Conservation (phyloP, 108 stramenopile genomes). For the Skeletonema costatum region DNA sequence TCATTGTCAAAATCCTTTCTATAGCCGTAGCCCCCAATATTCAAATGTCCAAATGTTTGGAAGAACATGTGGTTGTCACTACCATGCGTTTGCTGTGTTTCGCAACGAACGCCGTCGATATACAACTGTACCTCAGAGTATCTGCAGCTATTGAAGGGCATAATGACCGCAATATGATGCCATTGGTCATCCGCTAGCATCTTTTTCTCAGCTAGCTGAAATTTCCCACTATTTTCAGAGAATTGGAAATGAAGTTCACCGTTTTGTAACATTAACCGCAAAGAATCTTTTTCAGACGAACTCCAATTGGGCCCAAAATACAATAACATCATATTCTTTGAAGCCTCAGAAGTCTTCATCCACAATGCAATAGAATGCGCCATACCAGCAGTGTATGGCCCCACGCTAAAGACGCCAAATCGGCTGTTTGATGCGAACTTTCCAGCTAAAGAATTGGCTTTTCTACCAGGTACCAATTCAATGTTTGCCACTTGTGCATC, state of each 20-base stretch:
- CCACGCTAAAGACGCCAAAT: neutral
- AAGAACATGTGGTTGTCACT: neutral
- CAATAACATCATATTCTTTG: neutral
- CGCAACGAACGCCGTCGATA: neutral
- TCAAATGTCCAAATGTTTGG: neutral
- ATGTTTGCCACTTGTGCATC: slow-evolving; percentile 5
- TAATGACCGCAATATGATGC: slow-evolving; percentile 2
- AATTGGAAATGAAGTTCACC: neutral
- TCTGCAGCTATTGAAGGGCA: slow-evolving; percentile 3
- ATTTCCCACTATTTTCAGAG: too few species aligned
- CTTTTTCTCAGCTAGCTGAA: neutral
- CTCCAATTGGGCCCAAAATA: neutral
- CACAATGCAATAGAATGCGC: slow-evolving; percentile 2
- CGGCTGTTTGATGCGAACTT: neutral
- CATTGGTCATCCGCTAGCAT: slow-evolving; percentile 5
- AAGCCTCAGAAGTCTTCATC: neutral
- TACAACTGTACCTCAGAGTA: neutral
- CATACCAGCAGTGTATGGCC: slow-evolving; percentile 4
- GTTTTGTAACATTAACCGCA: neutral
- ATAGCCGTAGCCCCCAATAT: neutral
- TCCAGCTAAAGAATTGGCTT: neutral
- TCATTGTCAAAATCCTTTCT: neutral
- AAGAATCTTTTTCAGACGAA: neutral
- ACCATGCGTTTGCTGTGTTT: neutral
- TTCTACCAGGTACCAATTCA: neutral